Percentiles rank a stretch among this genome's conserved stretches.
Conservation (phyloP, 208 protist genomes). For the Giardia muris region DNA sequence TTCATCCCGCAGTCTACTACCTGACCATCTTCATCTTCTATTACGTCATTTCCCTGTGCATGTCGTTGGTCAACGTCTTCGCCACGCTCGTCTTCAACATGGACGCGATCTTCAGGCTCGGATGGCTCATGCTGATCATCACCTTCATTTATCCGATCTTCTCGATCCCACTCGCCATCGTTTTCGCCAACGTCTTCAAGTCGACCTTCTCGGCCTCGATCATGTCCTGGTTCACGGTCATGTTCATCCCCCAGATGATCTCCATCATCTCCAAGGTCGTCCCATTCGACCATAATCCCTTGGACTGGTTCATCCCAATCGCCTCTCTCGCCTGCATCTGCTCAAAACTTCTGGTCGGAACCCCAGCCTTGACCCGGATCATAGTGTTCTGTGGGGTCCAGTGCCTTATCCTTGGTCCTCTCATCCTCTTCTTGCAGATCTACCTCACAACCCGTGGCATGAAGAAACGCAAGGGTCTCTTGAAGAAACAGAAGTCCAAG, state of each 20-base stretch:
- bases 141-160: constrained; percentile 9
- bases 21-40: not conserved
- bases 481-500: not conserved
- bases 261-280: not conserved
- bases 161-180: not conserved
- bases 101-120: not conserved
- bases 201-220: not conserved
- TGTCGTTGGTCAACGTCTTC: not conserved
- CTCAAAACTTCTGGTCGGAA: too few species aligned
- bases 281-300: not conserved
- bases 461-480: not conserved
- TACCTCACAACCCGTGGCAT: not conserved
- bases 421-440: not conserved
- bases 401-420: not conserved
- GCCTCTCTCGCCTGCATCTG: not conserved
- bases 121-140: not conserved
- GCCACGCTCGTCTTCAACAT: not conserved
- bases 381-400: not conserved
- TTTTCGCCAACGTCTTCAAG: not conserved
- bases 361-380: not conserved
- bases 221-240: not conserved
- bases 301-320: not conserved
- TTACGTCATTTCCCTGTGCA: not conserved
- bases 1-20: not conserved
- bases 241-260: constrained; percentile 5